phyloP scores from a whole-genome alignment of 2,329 filamentous ascomycete genomes.

The Alternaria triticina region DNA sequence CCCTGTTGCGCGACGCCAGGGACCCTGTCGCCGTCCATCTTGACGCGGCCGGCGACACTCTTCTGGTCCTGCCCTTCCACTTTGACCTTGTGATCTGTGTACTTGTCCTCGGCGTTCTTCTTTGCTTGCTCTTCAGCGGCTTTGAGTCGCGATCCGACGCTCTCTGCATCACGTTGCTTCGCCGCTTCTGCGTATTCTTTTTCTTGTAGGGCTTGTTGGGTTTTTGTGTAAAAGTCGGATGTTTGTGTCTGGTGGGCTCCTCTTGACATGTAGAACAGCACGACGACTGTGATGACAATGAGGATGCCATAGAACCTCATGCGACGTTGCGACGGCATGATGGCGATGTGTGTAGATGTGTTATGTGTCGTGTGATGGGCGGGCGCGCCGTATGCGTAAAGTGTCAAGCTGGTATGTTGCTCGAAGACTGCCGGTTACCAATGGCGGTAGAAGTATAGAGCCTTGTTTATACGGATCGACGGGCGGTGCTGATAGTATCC shows the following conservation, averaged over 20 bases:
- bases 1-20: constrained; percentile 54
- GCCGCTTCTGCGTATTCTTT: constrained; percentile 47
- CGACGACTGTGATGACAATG: constrained; percentile 68
- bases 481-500: not conserved
- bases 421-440: not conserved
- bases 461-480: not conserved
- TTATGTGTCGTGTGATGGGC: constrained; percentile 10
- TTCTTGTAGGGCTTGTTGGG: constrained; percentile 58
- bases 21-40: constrained; percentile 50
- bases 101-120: constrained; percentile 71
- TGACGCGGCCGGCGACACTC: constrained; percentile 62
- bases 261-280: constrained; percentile 76
- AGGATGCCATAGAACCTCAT: constrained; percentile 71
- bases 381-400: not conserved
- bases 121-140: constrained; percentile 73
- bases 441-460: not conserved
- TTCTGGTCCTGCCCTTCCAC: constrained; percentile 51
- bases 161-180: constrained; percentile 60
- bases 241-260: constrained; percentile 60
- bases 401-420: not conserved
- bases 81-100: constrained; percentile 54
- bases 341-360: constrained; percentile 11
- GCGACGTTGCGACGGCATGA: constrained; percentile 61
- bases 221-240: constrained; percentile 64
- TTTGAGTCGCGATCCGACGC: constrained; percentile 65